phyloP scores from a whole-genome alignment of 2,329 filamentous ascomycete species.

The Herpotrichia juniperi region DNA sequence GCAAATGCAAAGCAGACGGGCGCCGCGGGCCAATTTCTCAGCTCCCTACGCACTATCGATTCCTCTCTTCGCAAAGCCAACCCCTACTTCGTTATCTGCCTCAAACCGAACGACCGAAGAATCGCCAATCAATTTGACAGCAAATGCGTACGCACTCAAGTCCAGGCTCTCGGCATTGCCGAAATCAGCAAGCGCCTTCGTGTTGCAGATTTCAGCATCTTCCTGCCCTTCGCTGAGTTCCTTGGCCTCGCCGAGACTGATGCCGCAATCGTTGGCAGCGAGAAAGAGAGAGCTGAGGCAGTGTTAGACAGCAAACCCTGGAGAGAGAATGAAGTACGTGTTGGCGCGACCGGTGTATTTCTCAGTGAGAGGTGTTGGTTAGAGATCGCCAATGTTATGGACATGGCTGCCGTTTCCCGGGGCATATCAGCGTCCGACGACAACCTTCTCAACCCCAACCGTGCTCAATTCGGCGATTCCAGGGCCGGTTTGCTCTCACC shows the following conservation, averaged over 20 bases:
- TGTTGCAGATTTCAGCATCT: conserved; percentile 93
- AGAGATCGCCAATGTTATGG: conserved; percentile 77
- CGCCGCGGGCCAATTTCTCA: conserved; percentile 89
- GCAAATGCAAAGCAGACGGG: conserved; percentile 69
- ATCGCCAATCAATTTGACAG: conserved; percentile 99
- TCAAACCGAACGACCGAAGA: conserved; percentile 95
- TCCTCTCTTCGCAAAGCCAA: conserved; percentile 88
- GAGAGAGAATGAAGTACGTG: conserved; percentile 87
- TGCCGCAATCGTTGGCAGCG: conserved; percentile 84
- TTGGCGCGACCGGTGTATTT: conserved; percentile 93
- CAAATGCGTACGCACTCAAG: conserved; percentile 93
- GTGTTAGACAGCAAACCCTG: conserved; percentile 92
- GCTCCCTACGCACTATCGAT: conserved; percentile 87
- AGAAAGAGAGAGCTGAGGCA: conserved; percentile 87
- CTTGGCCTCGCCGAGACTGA: conserved; percentile 86
- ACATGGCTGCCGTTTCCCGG: conserved; percentile 57
- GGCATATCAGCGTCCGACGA: conserved; percentile 55
- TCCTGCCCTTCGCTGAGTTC: conserved; percentile 95
- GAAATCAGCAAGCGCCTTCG: conserved; percentile 94
- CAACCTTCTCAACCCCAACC: conserved; percentile 62
- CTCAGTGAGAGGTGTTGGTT: conserved; percentile 96
- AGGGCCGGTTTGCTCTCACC: conserved; percentile 62
- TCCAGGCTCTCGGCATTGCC: conserved; percentile 94
- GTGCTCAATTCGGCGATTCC: conserved; percentile 63
- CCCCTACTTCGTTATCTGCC: conserved; percentile 93